phyloP scores from a whole-genome alignment of 441 rosid genomes.

The Erysimum pusillum region DNA sequence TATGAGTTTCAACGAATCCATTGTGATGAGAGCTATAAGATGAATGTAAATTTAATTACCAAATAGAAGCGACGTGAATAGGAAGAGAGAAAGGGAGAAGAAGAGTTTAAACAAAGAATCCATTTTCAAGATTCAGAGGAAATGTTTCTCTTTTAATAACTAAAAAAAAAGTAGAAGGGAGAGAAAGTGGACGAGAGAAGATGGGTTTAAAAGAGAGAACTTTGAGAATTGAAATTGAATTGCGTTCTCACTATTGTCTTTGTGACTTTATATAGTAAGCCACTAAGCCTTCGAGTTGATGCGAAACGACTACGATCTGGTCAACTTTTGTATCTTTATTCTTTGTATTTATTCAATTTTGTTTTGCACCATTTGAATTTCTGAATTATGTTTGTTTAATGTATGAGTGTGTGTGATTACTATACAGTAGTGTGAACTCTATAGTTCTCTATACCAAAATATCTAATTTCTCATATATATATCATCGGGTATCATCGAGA shows the following conservation, averaged over 20 bases:
- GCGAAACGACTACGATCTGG: constrained; percentile 29
- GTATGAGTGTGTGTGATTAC: neutral
- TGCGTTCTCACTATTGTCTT: constrained; percentile 21
- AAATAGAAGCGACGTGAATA: constrained; percentile 18
- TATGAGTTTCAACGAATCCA: constrained; percentile 1
- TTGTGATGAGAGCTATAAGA: constrained; percentile 17
- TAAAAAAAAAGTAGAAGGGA: constrained; percentile 12
- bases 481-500: neutral
- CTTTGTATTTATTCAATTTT: constrained; percentile 29
- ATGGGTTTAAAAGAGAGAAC: constrained; percentile 3
- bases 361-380: constrained; percentile 1
- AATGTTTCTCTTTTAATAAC: constrained; percentile 10
- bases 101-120: constrained; percentile 38
- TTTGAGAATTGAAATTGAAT: constrained; percentile 8
- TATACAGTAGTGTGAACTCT: neutral
- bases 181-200: constrained; percentile 22
- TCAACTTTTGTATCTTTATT: constrained; percentile 37
- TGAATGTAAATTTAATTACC: constrained; percentile 25
- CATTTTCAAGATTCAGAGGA: constrained; percentile 45
- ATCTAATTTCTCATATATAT: too few relatives aligned
- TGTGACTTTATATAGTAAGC: constrained; percentile 34
- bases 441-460: too few relatives aligned
- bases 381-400: neutral
- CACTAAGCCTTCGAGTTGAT: constrained; percentile 21
- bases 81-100: constrained; percentile 28